Base-by-base conservation (phyloP, 2,329 filamentous ascomycete genomes). In the Claviceps maximensis region DNA sequence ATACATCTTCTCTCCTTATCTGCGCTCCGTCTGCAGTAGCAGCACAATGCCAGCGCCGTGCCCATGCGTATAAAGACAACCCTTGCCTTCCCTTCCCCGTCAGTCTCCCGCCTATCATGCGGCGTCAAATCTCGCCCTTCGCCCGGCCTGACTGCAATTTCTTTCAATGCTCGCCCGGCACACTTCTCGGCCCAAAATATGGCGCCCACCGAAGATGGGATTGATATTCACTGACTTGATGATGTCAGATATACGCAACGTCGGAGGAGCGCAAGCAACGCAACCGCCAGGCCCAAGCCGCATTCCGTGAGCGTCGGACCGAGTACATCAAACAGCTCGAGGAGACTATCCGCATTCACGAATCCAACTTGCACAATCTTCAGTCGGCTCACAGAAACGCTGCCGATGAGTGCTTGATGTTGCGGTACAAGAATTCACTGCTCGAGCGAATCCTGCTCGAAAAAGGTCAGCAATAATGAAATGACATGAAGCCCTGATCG, bases 271-370 rank as follows among this genome's bases (percentile, higher is more conserved):
- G 93, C 64, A 97, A 98, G 74, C 93, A 97, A 72, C 83, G 93
- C 59, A 98, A 98, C 67, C 79, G 93, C 61, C 93, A 97, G 74
- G 93, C 93, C 48, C 93, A 98, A 72, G 93, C 93, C 53, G 93
- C 93, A 54, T 98, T 98, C 65, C 85, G 93, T 61, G 93, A 98
- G 72, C 86, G 93, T 59, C 84, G 93, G 55, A 97, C 91, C 53
- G 93, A 98, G 74, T 98, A 98, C 70, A 98, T 98, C 74, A 97
- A 97, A 74, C 93, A 98, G 70, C 80, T 98, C 27, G 93, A 98
- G 72, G 89, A 91, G 62, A 95, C 90, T 53, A 97, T 98, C 70
- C 91, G 93, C 65, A 87, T 93, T 61, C 91, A 97, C 76, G 93
- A 98, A 71, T 89, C 94, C 63, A 91, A 89, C 62, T 77, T 97